Conservation (phyloP, 2,329 filamentous ascomycete species). For the Arachnomyces sp. region DNA sequence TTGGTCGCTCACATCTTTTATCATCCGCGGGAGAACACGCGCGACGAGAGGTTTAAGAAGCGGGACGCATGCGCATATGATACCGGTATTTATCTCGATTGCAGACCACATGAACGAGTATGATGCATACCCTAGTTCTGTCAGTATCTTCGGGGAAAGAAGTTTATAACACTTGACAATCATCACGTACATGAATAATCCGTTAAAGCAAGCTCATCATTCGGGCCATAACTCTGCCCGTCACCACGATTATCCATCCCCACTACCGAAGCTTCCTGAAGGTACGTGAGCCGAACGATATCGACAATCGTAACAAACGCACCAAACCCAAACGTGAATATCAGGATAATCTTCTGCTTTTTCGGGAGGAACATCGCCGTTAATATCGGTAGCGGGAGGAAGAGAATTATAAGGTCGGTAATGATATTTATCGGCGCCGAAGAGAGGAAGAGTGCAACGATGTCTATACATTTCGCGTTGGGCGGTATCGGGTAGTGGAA, state of each 20-base stretch:
- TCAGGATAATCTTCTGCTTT: constrained; percentile 79
- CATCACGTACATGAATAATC: constrained; percentile 45
- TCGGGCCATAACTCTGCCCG: constrained; percentile 27
- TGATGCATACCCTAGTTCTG: constrained; percentile 61
- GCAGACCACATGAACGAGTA: constrained; percentile 89
- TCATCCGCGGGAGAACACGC: constrained; percentile 48
- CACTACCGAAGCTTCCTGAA: constrained; percentile 60
- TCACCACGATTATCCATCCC: constrained; percentile 37
- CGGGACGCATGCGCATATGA: constrained; percentile 87
- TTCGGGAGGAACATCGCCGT: constrained; percentile 75
- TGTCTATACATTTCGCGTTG: constrained; percentile 49
- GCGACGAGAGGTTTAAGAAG: constrained; percentile 79
- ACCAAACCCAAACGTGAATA: constrained; percentile 78
- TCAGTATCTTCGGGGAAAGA: constrained; percentile 42
- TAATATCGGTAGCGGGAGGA: constrained; percentile 79
- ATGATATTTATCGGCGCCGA: constrained; percentile 88
- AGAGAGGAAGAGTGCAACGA: constrained; percentile 56
- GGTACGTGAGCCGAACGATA: constrained; percentile 80
- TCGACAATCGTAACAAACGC: constrained; percentile 83
- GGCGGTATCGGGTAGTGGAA: constrained; percentile 47
- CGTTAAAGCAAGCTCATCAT: constrained; percentile 18
- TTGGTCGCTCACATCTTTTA: constrained; percentile 36
- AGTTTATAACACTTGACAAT: constrained; percentile 33
- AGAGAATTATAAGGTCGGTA: constrained; percentile 78
- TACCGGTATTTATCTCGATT: constrained; percentile 82